phyloP scores from a whole-genome alignment of 805 yeast genomes.

The Wickerhamomyces subpelliculosus region DNA sequence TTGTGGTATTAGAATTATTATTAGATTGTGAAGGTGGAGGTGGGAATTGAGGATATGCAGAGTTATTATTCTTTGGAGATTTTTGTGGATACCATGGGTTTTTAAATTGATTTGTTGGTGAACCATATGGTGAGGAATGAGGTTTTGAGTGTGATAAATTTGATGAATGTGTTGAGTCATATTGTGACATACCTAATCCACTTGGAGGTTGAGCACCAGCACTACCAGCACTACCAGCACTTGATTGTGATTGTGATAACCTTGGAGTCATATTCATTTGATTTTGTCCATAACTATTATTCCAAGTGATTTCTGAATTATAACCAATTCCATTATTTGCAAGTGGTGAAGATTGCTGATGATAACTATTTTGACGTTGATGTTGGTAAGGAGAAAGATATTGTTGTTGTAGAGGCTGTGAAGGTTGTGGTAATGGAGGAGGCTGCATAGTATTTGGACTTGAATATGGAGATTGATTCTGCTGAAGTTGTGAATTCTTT shows the following conservation, averaged over 20 bases:
- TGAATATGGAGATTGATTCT: no score
- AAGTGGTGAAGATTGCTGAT: background rate
- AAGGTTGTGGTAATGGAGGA: no score
- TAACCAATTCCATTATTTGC: no score
- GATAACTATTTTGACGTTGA: background rate
- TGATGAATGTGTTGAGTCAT: no score
- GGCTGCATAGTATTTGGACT: no score
- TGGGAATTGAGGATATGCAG: background rate
- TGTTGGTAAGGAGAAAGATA: conserved; percentile 1
- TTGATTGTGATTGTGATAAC: conserved; percentile 1
- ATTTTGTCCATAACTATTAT: conserved; percentile 10
- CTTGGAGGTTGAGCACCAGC: no score
- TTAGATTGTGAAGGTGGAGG: background rate
- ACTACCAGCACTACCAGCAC: no score
- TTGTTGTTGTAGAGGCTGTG: conserved; percentile 5
- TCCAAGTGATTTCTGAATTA: conserved; percentile 17
- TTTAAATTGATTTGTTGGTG: conserved; percentile 22
- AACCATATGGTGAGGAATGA: conserved; percentile 18
- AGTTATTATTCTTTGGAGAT: no score
- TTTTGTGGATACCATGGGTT: conserved; percentile 22
- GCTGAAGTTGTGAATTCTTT: background rate
- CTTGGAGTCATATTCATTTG: conserved; percentile 17
- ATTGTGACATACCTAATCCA: no score
- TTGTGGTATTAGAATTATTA: conserved; percentile 1
- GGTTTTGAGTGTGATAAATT: no score